Evolutionary conservation across 345 rosid species (phyloP), one percentile per base, ranked within the genome.

Genomic region (Eucalyptus lansdowneana): DNA sequence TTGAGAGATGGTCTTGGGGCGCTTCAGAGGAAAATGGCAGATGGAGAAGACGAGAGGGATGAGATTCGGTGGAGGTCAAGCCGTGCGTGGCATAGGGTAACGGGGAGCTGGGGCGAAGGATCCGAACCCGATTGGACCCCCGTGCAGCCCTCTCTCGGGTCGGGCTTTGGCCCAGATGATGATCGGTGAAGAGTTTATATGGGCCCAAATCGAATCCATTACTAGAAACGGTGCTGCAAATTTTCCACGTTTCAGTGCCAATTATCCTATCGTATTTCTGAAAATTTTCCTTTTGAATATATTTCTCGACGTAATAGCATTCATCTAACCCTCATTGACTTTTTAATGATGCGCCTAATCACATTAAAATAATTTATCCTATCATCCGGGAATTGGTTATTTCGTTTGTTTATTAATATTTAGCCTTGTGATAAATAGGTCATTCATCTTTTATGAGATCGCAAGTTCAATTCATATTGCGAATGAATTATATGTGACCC

Each of bases 401-500:
- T 37, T 76, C 11, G 2, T 19, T 69, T 69, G 11, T 19, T 76
- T 76, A 37, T 19, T 37, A 21, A 21, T 65, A 29, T 65, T 14
- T 65, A n/a, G 3, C 3, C 37, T 65, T 2, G 0, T 29, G 21
- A 16, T 65, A 65, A n/a, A n/a, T 40, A 21, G 47, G 29, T 21
- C 16, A 11, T 3, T 76, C 21, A 21, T 76, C 5, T 21, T 76
- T 76, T 4, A 6, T 0, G 29, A 37, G 29, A 76, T 40, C 16
- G 1, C 2, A 3, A 40, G 14, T 76, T 76, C 29, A 22, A 40
- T 76, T 76, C 9, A 76, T 4, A 1, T 22, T 6, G 14, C 7
- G 3, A 76, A 11, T 4, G 3, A 65, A n/a, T n/a, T 65, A 0
- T 15, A 65, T n/a, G 9, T n/a, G 2, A 65, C 3, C 3, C 0